These are phyloP conservation scores for Hanseniaspora lindneri DNA, from an alignment of 805 yeast genomes.

Conservation along the genomic window DNA sequence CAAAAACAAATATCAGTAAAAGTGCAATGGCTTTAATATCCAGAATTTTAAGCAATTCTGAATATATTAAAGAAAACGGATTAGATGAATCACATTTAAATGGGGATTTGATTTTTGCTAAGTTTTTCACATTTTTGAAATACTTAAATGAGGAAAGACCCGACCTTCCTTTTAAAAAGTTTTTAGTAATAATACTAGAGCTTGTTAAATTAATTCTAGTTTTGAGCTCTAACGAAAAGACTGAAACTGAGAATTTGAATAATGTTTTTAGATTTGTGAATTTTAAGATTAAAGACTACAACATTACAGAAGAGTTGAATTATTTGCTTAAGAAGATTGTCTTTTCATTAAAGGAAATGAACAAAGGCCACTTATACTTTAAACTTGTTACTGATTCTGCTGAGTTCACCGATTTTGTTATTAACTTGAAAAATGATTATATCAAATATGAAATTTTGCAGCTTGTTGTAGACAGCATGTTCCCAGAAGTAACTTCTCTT, in stretches of 20 bases:
- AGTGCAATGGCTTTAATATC: constrained; percentile 61
- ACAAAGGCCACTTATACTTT: constrained; percentile 2
- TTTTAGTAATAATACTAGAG: constrained; percentile 52
- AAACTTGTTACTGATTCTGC: not conserved
- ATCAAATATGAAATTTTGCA: constrained; percentile 12
- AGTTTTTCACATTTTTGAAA: constrained; percentile 54
- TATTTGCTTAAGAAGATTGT: constrained; percentile 9
- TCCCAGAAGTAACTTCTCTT: not conserved
- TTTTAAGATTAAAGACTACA: constrained; percentile 31
- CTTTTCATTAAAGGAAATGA: not conserved
- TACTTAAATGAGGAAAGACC: constrained; percentile 47
- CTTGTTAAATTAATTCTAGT: constrained; percentile 50
- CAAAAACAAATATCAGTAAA: constrained; percentile 54
- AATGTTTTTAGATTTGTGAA: constrained; percentile 46
- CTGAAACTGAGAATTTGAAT: constrained; percentile 48
- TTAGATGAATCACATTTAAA: constrained; percentile 2
- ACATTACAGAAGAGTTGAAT: constrained; percentile 16
- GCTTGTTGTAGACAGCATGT: not conserved
- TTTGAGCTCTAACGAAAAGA: constrained; percentile 41
- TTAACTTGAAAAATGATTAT: constrained; percentile 1
- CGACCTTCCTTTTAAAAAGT: constrained; percentile 55
- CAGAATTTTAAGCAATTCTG: constrained; percentile 34
- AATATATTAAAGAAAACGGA: constrained; percentile 2
- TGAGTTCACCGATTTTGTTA: constrained; percentile 10
- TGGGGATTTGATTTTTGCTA: constrained; percentile 39